Evolutionary conservation across 2,329 filamentous ascomycete genomes (phyloP), one percentile per base, ranked within the genome.

Genomic region (Phaeomoniella chlamydospora): DNA sequence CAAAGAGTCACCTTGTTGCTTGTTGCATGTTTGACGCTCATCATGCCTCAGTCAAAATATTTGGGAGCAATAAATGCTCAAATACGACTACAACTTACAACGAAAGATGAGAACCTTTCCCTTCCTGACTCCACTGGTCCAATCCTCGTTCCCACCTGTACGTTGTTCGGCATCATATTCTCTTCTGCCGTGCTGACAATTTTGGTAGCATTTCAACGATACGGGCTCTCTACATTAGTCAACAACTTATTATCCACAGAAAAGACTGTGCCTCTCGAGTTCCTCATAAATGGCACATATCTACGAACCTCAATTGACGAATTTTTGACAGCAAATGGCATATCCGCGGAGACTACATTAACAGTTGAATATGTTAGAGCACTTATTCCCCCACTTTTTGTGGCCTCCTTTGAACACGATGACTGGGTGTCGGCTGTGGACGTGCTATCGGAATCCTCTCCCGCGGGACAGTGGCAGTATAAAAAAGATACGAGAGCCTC

Each of bases 401-500:
- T 93, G 47, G 80, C 86, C 10, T 90, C 82, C 52, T 98, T 94
- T 55, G 80, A 94, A 62, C 88, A 98, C 56, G 87, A 98, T 52
- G 90, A 96, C 57, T 98, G 90, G 90, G 82, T 98, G 34, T 84
- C 83, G 54, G 73, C 74, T 16, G 76, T 96, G 16, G 86, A 94
- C 55, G 72, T 93, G 3, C 65, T 93, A 15, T 87, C 85, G 0
- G 57, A 59, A 11, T 74, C 69, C 10, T 80, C 81, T 2, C 59
- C 64, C 4, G 72, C 76, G 2, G 75, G 68, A 14, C 53, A 56
- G 37, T 78, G 72, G 70, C 64, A 66, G 6, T 65, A 61, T 34
- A 63, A 62, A 34, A 54, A 56, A 33, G 60, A 69, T 11, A 47
- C 47, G 11, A 48, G 64, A 33, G 56, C 58, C 16, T 59, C 59